A percentile compares a stretch with the other conserved stretches of the same genome.
Conservation (phyloP, 2,329 filamentous ascomycete genomes). For the Ceratocystis albifundus region DNA sequence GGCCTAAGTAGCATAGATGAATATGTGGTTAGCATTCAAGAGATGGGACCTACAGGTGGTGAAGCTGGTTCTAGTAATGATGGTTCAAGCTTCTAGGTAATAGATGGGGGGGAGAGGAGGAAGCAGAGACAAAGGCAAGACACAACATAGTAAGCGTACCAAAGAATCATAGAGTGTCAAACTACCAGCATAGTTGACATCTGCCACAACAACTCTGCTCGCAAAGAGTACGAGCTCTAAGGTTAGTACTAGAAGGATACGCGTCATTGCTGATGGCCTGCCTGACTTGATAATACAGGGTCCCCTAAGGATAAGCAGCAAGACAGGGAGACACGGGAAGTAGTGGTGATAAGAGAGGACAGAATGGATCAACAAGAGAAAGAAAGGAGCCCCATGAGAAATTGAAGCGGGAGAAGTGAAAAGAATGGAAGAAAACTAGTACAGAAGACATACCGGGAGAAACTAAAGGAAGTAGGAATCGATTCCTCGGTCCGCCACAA, state of each 20-base stretch:
- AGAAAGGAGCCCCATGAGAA: too few relatives aligned
- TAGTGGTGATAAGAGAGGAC: too few relatives aligned
- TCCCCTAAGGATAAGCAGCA: not conserved
- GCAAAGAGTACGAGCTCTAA: not conserved
- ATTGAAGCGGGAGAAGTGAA: too few relatives aligned
- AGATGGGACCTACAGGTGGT: not conserved
- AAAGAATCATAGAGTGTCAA: slow-evolving; percentile 34
- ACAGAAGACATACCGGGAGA: too few relatives aligned
- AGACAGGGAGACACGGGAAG: too few relatives aligned
- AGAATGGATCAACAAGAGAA: too few relatives aligned
- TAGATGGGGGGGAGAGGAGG: not conserved
- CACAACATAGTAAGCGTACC: slow-evolving; percentile 27
- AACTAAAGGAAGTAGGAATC: too few relatives aligned
- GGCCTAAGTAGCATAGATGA: slow-evolving; percentile 31
- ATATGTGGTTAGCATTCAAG: not conserved
- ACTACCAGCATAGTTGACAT: slow-evolving; percentile 37
- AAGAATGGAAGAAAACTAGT: too few relatives aligned
- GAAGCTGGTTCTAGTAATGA: not conserved
- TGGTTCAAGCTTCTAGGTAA: too few relatives aligned
- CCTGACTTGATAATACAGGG: not conserved
- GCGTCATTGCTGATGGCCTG: not conserved
- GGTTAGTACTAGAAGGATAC: not conserved
- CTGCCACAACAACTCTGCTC: slow-evolving; percentile 9
- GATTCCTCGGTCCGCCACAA: too few relatives aligned
- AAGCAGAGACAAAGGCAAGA: slow-evolving; percentile 15